Percentiles rank a stretch among this genome's conserved stretches.
Conservation (phyloP, 495 filamentous ascomycete species). For the Aspergillus bridgeri region DNA sequence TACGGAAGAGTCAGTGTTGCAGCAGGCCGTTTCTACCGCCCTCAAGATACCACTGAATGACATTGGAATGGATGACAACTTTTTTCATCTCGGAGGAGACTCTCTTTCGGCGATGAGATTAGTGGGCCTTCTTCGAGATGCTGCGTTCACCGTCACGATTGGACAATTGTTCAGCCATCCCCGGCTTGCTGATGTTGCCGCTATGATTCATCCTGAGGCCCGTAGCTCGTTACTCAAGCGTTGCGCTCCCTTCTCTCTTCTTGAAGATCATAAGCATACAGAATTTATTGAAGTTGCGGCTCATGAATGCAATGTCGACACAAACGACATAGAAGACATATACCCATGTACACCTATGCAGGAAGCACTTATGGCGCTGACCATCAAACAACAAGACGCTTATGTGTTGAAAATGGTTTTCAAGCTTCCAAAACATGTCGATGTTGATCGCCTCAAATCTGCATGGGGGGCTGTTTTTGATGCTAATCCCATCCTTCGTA, state of each 20-base stretch:
- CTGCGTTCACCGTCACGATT: background rate
- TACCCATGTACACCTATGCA: constrained; percentile 61
- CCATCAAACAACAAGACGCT: constrained; percentile 24
- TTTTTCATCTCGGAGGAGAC: background rate
- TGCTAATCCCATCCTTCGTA: constrained; percentile 36
- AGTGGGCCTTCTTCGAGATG: background rate
- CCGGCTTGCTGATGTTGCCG: background rate
- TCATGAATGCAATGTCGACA: no score
- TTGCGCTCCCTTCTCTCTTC: background rate
- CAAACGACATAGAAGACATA: constrained; percentile 47
- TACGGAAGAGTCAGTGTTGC: background rate
- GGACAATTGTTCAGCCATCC: background rate
- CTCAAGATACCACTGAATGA: background rate
- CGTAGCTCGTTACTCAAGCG: background rate
- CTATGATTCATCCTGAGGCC: background rate
- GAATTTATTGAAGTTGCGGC: background rate
- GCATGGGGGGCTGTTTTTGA: constrained; percentile 38
- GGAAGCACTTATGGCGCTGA: constrained; percentile 53
- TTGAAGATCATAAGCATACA: no score
- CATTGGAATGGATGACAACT: background rate
- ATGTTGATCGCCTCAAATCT: constrained; percentile 27
- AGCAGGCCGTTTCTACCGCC: background rate
- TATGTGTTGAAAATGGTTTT: constrained; percentile 33
- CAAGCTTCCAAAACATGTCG: constrained; percentile 23
- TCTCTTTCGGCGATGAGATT: background rate